These are phyloP conservation scores for Epichloe coenophiala DNA, from an alignment of 2,329 filamentous ascomycete genomes.

Conservation along the genomic window DNA sequence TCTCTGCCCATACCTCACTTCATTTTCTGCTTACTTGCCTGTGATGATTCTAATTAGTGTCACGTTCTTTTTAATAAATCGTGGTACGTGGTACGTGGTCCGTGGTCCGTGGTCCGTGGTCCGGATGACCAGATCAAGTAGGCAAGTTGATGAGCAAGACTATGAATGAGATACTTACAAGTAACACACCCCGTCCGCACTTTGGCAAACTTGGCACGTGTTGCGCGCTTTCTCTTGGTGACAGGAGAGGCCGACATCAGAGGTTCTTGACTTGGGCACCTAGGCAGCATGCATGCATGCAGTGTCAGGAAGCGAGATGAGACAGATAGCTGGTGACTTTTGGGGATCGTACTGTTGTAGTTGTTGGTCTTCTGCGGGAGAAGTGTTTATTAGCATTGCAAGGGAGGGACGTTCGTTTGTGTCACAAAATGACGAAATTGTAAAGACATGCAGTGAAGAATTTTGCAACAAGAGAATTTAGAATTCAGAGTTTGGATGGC, in stretches of 20 bases:
- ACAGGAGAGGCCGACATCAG: constrained; percentile 8
- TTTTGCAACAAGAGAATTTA: not conserved
- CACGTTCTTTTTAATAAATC: not conserved
- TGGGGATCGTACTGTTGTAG: not conserved
- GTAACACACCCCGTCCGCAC: constrained; percentile 19
- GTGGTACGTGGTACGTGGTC: no score
- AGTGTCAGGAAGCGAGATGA: not conserved
- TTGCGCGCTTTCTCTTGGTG: constrained; percentile 6
- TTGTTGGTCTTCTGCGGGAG: not conserved
- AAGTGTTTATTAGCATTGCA: constrained; percentile 1
- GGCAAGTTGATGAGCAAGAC: no score
- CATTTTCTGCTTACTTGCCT: constrained; percentile 5
- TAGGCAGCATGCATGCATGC: not conserved
- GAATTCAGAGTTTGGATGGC: not conserved
- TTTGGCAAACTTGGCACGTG: constrained; percentile 18
- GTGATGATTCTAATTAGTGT: not conserved
- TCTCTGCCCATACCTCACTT: not conserved
- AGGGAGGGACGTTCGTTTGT: not conserved
- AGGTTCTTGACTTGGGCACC: not conserved
- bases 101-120: not conserved
- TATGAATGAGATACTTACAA: constrained; percentile 13
- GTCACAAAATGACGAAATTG: not conserved
- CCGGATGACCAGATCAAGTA: not conserved
- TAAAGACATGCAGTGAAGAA: not conserved
- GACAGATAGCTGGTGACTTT: not conserved